Evolutionary conservation across 2,329 filamentous ascomycete genomes (phyloP).

Genomic region (Pestalotiopsis sp.): DNA sequence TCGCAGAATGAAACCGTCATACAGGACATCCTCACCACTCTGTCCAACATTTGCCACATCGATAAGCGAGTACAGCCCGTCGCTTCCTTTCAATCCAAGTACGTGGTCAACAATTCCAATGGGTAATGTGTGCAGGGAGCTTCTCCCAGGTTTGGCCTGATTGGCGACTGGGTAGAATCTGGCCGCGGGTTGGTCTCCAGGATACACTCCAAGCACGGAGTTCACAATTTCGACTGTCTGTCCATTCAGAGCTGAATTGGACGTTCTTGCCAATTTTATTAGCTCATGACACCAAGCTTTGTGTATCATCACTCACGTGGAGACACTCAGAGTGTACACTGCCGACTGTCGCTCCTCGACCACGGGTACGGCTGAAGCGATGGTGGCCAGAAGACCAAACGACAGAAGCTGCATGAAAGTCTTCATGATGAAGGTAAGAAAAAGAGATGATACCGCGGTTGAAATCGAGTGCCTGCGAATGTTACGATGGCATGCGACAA

Average conservation of each 20-base stretch:
- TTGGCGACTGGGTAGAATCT: constrained; percentile 31
- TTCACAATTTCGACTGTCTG: constrained; percentile 2
- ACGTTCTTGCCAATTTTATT: neutral
- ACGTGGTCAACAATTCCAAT: constrained; percentile 37
- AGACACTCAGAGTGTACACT: constrained; percentile 29
- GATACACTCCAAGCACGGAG: constrained; percentile 32
- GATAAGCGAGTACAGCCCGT: constrained; percentile 33
- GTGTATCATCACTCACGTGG: constrained; percentile 21
- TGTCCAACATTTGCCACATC: constrained; percentile 35
- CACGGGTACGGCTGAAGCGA: constrained; percentile 22
- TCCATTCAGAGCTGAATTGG: neutral
- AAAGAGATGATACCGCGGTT: neutral
- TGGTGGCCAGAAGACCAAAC: constrained; percentile 24
- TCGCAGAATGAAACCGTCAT: constrained; percentile 36
- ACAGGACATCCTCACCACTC: constrained; percentile 29
- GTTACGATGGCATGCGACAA: neutral
- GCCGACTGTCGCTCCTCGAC: constrained; percentile 21
- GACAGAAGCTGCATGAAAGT: constrained; percentile 24
- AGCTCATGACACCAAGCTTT: too few relatives aligned
- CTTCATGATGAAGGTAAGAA: constrained; percentile 26
- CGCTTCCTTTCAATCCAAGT: constrained; percentile 38
- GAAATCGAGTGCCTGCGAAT: neutral
- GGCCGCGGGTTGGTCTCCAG: constrained; percentile 20
- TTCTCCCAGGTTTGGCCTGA: constrained; percentile 27
- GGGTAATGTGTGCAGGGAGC: constrained; percentile 40